These are phyloP conservation scores for Kokia cookei DNA, from an alignment of 441 rosid species.

Conservation along the genomic window DNA sequence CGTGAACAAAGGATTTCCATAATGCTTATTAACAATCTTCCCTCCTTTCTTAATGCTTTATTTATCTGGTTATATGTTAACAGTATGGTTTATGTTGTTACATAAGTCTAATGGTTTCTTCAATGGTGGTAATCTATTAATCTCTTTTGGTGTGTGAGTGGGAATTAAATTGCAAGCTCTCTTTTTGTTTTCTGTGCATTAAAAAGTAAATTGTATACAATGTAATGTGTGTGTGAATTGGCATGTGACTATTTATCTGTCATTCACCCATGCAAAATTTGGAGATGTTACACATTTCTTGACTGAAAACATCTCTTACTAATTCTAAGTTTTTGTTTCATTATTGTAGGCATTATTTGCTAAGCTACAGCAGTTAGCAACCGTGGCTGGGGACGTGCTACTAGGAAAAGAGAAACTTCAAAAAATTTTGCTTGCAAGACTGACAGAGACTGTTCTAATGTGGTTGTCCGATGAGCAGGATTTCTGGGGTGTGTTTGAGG, in stretches of 20 bases:
- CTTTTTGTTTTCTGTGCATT: not conserved
- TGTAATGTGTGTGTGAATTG: not conserved
- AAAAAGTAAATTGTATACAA: not conserved
- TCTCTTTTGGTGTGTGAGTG: not conserved
- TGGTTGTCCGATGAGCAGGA: conserved; percentile 95
- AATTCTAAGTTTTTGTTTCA: conserved; percentile 7
- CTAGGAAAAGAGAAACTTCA: conserved; percentile 89
- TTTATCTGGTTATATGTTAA: not conserved
- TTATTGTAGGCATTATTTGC: conserved; percentile 81
- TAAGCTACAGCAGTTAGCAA: conserved; percentile 89
- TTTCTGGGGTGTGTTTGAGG: conserved; percentile 91
- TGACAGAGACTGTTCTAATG: conserved; percentile 91
- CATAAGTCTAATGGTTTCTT: not conserved
- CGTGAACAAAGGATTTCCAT: not conserved
- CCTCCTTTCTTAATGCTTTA: not conserved
- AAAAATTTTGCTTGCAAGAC: conserved; percentile 83
- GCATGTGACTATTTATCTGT: not conserved
- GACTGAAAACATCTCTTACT: not conserved
- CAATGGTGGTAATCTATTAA: not conserved
- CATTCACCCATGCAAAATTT: not conserved
- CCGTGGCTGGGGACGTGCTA: conserved; percentile 90
- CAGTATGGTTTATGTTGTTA: not conserved
- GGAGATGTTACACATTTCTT: not conserved
- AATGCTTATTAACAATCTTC: not conserved
- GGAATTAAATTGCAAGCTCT: not conserved